These are phyloP conservation scores for Taiozyma sp. DNA, from an alignment of 1,139 yeast species.

Conservation along the genomic window DNA sequence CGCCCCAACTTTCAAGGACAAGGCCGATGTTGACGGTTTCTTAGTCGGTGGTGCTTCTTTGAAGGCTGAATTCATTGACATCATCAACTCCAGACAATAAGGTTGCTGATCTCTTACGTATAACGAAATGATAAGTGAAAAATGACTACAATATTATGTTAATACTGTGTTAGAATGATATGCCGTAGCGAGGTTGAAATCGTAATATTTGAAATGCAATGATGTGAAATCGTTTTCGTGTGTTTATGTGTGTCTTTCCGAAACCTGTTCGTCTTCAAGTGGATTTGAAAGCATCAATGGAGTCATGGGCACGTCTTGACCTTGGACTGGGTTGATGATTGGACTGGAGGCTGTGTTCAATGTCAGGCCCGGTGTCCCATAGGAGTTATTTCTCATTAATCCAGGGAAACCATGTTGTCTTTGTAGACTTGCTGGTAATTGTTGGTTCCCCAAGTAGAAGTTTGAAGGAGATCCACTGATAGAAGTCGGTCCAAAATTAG, in stretches of 20 bases:
- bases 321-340: slow-evolving; percentile 10
- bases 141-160: no score
- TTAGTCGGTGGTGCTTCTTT: slow-evolving; percentile 99
- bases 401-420: slow-evolving; percentile 13
- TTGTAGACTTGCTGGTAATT: slow-evolving; percentile 13
- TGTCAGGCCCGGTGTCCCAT: not conserved
- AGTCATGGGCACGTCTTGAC: slow-evolving; percentile 19
- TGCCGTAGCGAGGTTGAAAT: not conserved
- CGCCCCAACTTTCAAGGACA: slow-evolving; percentile 86
- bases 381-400: slow-evolving; percentile 10
- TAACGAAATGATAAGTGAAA: not conserved
- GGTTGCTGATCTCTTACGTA: not conserved
- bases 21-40: slow-evolving; percentile 96
- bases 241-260: no score
- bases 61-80: slow-evolving; percentile 96
- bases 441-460: slow-evolving; percentile 12
- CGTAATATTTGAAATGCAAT: not conserved
- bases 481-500: slow-evolving; percentile 20
- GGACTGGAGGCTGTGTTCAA: slow-evolving; percentile 4
- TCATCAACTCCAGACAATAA: slow-evolving; percentile 87
- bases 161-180: not conserved
- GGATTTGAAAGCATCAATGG: slow-evolving; percentile 14
- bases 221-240: not conserved
- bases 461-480: slow-evolving; percentile 19
- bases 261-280: not conserved